Conservation (phyloP, 2,329 filamentous ascomycete species). For the Fusarium sp. region DNA sequence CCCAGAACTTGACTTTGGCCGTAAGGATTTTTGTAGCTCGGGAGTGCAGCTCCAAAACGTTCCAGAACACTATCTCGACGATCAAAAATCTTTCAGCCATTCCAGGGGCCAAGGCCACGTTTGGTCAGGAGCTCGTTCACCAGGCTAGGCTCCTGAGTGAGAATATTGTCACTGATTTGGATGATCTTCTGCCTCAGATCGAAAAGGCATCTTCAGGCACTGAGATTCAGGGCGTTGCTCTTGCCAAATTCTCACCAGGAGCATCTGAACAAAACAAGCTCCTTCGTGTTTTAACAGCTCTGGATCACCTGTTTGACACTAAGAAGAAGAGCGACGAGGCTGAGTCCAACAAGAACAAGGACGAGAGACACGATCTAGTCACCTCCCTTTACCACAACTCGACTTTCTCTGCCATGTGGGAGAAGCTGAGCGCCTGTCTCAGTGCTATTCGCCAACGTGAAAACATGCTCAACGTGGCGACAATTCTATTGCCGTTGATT, state of each 20-base stretch:
- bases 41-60: constrained; percentile 97
- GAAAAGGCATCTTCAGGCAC: constrained; percentile 87
- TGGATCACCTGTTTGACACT: constrained; percentile 94
- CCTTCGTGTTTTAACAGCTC: constrained; percentile 88
- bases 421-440: constrained; percentile 89
- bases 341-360: constrained; percentile 64
- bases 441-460: constrained; percentile 89
- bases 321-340: constrained; percentile 70
- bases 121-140: constrained; percentile 90
- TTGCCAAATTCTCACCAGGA: constrained; percentile 94
- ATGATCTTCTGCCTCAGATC: constrained; percentile 87
- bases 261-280: constrained; percentile 98
- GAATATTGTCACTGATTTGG: constrained; percentile 85
- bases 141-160: constrained; percentile 88
- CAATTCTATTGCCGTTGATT: constrained; percentile 92
- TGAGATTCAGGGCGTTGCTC: constrained; percentile 92
- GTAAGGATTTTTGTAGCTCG: constrained; percentile 96
- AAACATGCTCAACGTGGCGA: constrained; percentile 96
- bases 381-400: constrained; percentile 89
- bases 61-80: constrained; percentile 97
- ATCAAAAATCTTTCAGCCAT: constrained; percentile 98
- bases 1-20: constrained; percentile 91
- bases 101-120: constrained; percentile 87
- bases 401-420: constrained; percentile 92
- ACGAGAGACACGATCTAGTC: constrained; percentile 84